Evolutionary conservation across 768 basidiomycete genomes (phyloP).

Genomic region (Mycena galericulata): DNA sequence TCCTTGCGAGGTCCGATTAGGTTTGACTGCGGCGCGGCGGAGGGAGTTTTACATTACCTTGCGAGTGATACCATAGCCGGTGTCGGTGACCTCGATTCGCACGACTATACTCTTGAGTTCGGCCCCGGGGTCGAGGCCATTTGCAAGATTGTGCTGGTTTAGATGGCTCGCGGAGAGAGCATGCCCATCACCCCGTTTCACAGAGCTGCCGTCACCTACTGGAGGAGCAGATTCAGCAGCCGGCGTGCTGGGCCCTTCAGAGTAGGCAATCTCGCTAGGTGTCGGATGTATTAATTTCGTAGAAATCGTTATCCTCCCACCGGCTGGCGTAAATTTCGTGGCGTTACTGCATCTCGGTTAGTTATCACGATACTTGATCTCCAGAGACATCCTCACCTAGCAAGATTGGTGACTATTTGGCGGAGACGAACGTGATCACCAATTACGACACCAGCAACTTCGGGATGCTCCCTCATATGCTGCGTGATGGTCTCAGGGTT

Average conservation of each 20-base stretch:
- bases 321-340: conserved; percentile 81
- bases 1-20: conserved; percentile 66
- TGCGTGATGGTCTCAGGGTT: conserved; percentile 52
- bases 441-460: conserved; percentile 76
- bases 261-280: conserved; percentile 18
- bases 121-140: conserved; percentile 50
- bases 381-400: conserved; percentile 64
- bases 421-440: conserved; percentile 87
- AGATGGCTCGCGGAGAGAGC: conserved; percentile 56
- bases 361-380: conserved; percentile 1
- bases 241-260: conserved; percentile 19
- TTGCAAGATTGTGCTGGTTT: conserved; percentile 61
- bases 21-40: conserved; percentile 22
- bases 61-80: conserved; percentile 61
- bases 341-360: conserved; percentile 65
- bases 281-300: conserved; percentile 65
- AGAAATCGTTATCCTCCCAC: conserved; percentile 74
- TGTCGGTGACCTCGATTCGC: conserved; percentile 87
- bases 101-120: conserved; percentile 77
- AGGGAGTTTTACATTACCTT: conserved; percentile 36
- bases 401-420: conserved; percentile 87
- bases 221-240: conserved; percentile 3
- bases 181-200: conserved; percentile 40
- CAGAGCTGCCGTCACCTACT: not conserved
- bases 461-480: conserved; percentile 58